Conservation (phyloP, 257 asterid species). For the Vinca minor region DNA sequence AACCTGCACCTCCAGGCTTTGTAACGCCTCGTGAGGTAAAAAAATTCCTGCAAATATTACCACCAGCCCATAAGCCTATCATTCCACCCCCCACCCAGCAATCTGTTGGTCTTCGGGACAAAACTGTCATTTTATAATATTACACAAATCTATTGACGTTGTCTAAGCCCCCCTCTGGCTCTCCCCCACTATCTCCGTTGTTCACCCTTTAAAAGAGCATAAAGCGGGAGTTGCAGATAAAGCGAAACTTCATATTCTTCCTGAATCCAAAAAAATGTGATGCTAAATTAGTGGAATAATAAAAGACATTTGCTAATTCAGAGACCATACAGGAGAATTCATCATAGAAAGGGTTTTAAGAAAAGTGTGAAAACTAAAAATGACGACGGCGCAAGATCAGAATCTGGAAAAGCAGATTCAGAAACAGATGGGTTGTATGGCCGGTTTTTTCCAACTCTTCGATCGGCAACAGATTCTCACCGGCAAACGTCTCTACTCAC, state of each 20-base stretch:
- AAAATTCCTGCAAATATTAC: not conserved
- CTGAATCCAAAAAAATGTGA: constrained; percentile 4
- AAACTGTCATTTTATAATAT: not conserved
- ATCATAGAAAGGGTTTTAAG: too few relatives aligned
- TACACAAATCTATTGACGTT: not conserved
- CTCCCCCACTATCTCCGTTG: constrained; percentile 10
- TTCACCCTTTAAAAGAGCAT: constrained; percentile 56
- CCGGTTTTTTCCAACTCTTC: constrained; percentile 68
- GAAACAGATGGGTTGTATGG: constrained; percentile 82
- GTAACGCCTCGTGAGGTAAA: too few relatives aligned
- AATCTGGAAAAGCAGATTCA: constrained; percentile 44
- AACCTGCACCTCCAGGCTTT: too few relatives aligned
- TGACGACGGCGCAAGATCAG: constrained; percentile 42
- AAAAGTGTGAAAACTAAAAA: constrained; percentile 13
- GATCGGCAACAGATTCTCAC: constrained; percentile 67
- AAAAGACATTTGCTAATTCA: not conserved
- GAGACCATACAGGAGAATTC: not conserved
- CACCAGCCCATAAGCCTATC: not conserved
- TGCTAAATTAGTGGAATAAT: not conserved
- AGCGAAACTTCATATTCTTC: constrained; percentile 8
- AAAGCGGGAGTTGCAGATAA: constrained; percentile 64
- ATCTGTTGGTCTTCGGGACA: too few relatives aligned
- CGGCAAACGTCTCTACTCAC: constrained; percentile 42
- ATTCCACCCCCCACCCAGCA: not conserved
- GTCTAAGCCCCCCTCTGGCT: too few relatives aligned